These are phyloP conservation scores for Monilinia polystroma DNA, from an alignment of 2,329 filamentous ascomycete genomes.

Conservation along the genomic window DNA sequence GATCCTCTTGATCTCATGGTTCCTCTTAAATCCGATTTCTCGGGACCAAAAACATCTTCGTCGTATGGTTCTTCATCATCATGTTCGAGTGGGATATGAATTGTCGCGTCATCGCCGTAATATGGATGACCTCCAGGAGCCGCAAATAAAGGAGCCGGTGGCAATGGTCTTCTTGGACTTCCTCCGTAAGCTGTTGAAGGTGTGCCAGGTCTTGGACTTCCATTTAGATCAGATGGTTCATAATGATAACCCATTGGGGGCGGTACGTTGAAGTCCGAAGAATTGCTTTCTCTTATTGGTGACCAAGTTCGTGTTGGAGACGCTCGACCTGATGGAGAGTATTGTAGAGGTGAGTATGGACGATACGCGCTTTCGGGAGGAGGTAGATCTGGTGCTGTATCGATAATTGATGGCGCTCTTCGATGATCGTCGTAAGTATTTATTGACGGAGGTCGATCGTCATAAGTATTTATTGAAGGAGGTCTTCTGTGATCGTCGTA, in stretches of 20 bases:
- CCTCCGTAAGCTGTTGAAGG: slow-evolving; percentile 86
- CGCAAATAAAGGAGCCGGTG: slow-evolving; percentile 83
- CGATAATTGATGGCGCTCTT: slow-evolving; percentile 51
- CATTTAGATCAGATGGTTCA: slow-evolving; percentile 85
- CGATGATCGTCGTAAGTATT: slow-evolving; percentile 11
- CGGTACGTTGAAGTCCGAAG: slow-evolving; percentile 61
- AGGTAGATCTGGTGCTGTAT: slow-evolving; percentile 60
- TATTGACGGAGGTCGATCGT: not conserved
- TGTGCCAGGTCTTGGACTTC: slow-evolving; percentile 84
- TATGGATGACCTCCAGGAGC: slow-evolving; percentile 48
- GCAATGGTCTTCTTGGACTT: slow-evolving; percentile 81
- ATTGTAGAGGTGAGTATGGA: slow-evolving; percentile 42
- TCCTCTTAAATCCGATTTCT: slow-evolving; percentile 37
- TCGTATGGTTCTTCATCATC: slow-evolving; percentile 57
- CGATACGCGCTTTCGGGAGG: slow-evolving; percentile 64
- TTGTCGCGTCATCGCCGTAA: slow-evolving; percentile 66
- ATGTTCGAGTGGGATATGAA: slow-evolving; percentile 67
- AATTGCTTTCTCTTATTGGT: slow-evolving; percentile 46
- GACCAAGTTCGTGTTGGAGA: slow-evolving; percentile 62
- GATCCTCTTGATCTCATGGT: slow-evolving; percentile 41
- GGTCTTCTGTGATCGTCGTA: slow-evolving; percentile 6
- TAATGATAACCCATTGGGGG: slow-evolving; percentile 73
- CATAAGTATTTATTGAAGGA: not conserved
- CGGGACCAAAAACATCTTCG: slow-evolving; percentile 63
- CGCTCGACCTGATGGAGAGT: slow-evolving; percentile 48